phyloP scores from a whole-genome alignment of 2,329 filamentous ascomycete species.

The Trematosphaeria pertusa region DNA sequence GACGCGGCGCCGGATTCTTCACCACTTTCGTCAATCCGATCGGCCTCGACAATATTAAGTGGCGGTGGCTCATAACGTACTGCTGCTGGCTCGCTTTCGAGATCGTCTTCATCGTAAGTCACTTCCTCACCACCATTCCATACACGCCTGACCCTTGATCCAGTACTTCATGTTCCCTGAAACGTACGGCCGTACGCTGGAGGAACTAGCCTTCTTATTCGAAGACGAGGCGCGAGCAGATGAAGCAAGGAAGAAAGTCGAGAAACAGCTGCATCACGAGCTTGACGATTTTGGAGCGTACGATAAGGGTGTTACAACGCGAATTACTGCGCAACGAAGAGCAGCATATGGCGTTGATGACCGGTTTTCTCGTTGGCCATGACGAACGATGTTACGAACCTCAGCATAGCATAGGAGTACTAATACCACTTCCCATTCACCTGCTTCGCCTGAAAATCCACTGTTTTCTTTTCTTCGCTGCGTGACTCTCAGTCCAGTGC shows the following conservation, averaged over 20 bases:
- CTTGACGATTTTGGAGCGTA: slow-evolving; percentile 8
- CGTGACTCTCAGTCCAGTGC: no score
- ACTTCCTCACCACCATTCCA: background rate
- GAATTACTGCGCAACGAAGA: background rate
- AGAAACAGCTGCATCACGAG: slow-evolving; percentile 40
- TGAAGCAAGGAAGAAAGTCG: slow-evolving; percentile 33
- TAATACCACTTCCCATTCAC: no score
- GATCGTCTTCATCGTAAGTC: slow-evolving; percentile 60
- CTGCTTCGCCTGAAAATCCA: no score
- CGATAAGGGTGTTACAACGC: background rate
- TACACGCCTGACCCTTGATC: background rate
- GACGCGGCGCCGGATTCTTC: slow-evolving; percentile 67
- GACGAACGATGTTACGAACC: no score
- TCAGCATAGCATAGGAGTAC: no score
- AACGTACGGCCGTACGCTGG: slow-evolving; percentile 72
- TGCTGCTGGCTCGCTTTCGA: slow-evolving; percentile 65
- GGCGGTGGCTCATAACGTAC: slow-evolving; percentile 71
- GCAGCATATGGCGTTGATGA: slow-evolving; percentile 3
- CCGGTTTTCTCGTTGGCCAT: background rate
- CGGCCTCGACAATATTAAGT: slow-evolving; percentile 67
- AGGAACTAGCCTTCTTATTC: slow-evolving; percentile 64
- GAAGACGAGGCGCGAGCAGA: slow-evolving; percentile 38
- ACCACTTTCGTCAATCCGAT: slow-evolving; percentile 68
- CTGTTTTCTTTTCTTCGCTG: no score
- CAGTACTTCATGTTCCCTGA: slow-evolving; percentile 72